Conservation (phyloP, 2,329 filamentous ascomycete species). For the Cercospora berteroae region DNA sequence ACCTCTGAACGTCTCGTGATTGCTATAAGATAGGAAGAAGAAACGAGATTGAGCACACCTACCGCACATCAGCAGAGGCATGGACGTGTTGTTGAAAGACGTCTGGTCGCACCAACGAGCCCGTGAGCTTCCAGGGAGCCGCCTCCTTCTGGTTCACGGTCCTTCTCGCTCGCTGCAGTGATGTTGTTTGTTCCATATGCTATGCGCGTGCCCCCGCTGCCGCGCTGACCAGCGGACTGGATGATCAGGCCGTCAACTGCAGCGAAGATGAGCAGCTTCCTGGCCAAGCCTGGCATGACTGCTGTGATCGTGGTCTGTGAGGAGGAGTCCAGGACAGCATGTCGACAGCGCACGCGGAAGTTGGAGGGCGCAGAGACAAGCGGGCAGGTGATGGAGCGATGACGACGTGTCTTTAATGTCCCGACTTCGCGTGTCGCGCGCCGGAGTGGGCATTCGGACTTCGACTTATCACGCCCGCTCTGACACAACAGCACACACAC, state of each 20-base stretch:
- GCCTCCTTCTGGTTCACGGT: conserved; percentile 39
- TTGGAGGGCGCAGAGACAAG: neutral
- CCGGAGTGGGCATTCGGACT: neutral
- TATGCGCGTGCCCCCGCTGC: conserved; percentile 33
- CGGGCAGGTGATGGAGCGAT: neutral
- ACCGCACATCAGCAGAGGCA: conserved; percentile 13
- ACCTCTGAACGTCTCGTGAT: conserved; percentile 86
- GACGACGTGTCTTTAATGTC: neutral
- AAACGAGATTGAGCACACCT: conserved; percentile 84
- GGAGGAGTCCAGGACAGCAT: neutral
- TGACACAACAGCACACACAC: neutral
- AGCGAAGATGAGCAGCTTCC: conserved; percentile 73
- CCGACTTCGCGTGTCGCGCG: neutral
- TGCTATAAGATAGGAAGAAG: conserved; percentile 77
- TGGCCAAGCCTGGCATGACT: conserved; percentile 71
- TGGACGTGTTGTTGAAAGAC: neutral
- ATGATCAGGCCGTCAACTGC: conserved; percentile 80
- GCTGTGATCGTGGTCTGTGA: neutral
- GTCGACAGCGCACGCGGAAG: neutral
- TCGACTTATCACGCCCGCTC: neutral
- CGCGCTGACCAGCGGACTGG: conserved; percentile 62
- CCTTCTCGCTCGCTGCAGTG: conserved; percentile 43
- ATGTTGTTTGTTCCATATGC: conserved; percentile 52
- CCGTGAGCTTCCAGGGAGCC: conserved; percentile 48
- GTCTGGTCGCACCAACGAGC: conserved; percentile 54